These are phyloP conservation scores for Firmiana major DNA, from an alignment of 345 rosid species.

Conservation along the genomic window DNA sequence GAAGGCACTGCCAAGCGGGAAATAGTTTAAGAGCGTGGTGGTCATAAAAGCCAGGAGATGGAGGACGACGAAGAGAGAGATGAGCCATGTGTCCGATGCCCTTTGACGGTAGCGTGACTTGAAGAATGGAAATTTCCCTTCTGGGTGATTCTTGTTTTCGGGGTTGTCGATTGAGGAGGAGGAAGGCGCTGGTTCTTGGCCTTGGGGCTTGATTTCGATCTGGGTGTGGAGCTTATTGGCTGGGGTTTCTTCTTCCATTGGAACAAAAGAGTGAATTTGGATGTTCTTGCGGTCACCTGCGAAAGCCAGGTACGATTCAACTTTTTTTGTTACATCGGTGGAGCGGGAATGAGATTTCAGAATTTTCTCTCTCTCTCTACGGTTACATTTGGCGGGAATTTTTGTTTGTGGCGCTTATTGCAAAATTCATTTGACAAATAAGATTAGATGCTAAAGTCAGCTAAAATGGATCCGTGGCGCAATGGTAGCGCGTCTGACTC, in stretches of 20 bases:
- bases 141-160: slow-evolving; percentile 1
- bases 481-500: slow-evolving; percentile 99
- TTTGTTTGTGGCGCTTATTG: too few relatives aligned
- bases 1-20: slow-evolving; percentile 48
- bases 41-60: slow-evolving; percentile 58
- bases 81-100: slow-evolving; percentile 71
- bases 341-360: not conserved
- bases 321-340: not conserved
- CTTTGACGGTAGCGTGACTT: slow-evolving; percentile 50
- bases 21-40: slow-evolving; percentile 68
- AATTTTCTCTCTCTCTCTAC: not conserved
- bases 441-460: too few relatives aligned
- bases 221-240: slow-evolving; percentile 17
- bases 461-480: slow-evolving; percentile 42
- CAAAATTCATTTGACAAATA: too few relatives aligned
- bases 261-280: not conserved
- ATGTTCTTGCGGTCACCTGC: not conserved
- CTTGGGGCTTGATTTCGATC: slow-evolving; percentile 26
- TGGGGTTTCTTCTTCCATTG: slow-evolving; percentile 23
- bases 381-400: slow-evolving; percentile 26
- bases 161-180: slow-evolving; percentile 18
- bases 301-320: not conserved
- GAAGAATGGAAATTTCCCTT: slow-evolving; percentile 57
- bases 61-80: slow-evolving; percentile 68
- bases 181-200: not conserved